These are phyloP conservation scores for Plantago lanceolata DNA, from an alignment of 305 asterid genomes.

Conservation along the genomic window DNA sequence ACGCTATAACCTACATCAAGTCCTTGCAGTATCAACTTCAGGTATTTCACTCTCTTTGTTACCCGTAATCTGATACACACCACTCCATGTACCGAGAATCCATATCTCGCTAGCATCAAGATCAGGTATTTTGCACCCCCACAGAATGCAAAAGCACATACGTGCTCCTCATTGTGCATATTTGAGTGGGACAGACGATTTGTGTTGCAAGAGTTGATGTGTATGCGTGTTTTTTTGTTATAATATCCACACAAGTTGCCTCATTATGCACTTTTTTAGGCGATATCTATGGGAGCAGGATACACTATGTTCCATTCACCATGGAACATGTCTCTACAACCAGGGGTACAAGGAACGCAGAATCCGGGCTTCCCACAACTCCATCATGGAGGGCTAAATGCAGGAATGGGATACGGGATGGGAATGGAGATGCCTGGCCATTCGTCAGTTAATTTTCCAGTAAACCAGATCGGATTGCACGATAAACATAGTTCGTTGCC, in stretches of 20 bases:
- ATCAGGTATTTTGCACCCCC: background rate
- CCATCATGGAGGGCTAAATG: background rate
- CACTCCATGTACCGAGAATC: background rate
- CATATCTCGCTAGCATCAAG: no score
- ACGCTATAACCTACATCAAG: constrained; percentile 35
- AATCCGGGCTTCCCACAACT: background rate
- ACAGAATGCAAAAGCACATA: background rate
- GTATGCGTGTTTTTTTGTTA: background rate
- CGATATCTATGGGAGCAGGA: constrained; percentile 23
- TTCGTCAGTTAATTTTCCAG: constrained; percentile 3
- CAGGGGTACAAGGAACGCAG: constrained; percentile 7
- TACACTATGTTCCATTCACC: constrained; percentile 17
- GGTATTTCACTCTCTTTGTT: constrained; percentile 8
- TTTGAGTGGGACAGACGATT: no score
- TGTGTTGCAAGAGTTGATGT: background rate
- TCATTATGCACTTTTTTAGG: constrained; percentile 1
- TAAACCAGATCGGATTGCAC: constrained; percentile 7
- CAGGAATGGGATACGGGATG: constrained; percentile 13
- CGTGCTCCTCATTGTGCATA: no score
- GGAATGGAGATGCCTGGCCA: background rate
- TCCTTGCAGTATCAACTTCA: constrained; percentile 30
- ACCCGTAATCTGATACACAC: background rate
- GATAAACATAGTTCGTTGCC: background rate
- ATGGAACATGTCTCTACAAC: constrained; percentile 7
- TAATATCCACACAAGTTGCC: background rate